Conservation (phyloP, 768 basidiomycete species). For the Terana coerulea region DNA sequence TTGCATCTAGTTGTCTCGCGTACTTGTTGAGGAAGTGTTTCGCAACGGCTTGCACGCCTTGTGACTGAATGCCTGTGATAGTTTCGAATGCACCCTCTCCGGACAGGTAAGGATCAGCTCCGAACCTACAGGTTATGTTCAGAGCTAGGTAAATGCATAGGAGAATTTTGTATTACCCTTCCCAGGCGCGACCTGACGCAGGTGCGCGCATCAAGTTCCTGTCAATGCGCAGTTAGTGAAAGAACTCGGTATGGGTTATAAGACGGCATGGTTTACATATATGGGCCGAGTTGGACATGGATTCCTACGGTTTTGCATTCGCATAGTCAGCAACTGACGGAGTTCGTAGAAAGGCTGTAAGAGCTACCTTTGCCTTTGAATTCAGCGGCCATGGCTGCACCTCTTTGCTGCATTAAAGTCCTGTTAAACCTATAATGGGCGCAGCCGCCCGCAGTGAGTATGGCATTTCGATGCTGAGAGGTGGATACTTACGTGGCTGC, state of each 20-base stretch:
- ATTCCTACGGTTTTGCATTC: slow-evolving; percentile 36
- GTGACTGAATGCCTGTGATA: slow-evolving; percentile 26
- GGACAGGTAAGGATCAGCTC: slow-evolving; percentile 28
- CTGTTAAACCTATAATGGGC: slow-evolving; percentile 39
- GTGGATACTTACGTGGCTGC: slow-evolving; percentile 33
- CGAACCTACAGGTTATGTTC: slow-evolving; percentile 5
- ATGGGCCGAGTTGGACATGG: slow-evolving; percentile 31
- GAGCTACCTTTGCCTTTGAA: slow-evolving; percentile 48
- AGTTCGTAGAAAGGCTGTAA: neutral
- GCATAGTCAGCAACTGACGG: neutral
- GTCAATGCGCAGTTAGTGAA: neutral
- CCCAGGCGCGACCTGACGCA: slow-evolving; percentile 43
- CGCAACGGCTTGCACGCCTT: slow-evolving; percentile 27
- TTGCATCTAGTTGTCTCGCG: too few species aligned
- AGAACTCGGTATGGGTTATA: neutral
- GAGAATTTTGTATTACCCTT: slow-evolving; percentile 26
- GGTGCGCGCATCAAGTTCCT: slow-evolving; percentile 21
- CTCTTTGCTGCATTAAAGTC: slow-evolving; percentile 59
- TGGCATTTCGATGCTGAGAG: neutral
- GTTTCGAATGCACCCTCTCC: slow-evolving; percentile 32
- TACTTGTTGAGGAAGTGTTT: slow-evolving; percentile 25
- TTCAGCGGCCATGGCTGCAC: slow-evolving; percentile 61
- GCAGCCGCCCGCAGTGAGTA: neutral
- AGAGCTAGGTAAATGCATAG: neutral
- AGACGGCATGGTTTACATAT: slow-evolving; percentile 9